Percentiles rank a stretch among this genome's conserved stretches.
Conservation (phyloP, 768 basidiomycete genomes). For the Cystofilobasidium macerans region DNA sequence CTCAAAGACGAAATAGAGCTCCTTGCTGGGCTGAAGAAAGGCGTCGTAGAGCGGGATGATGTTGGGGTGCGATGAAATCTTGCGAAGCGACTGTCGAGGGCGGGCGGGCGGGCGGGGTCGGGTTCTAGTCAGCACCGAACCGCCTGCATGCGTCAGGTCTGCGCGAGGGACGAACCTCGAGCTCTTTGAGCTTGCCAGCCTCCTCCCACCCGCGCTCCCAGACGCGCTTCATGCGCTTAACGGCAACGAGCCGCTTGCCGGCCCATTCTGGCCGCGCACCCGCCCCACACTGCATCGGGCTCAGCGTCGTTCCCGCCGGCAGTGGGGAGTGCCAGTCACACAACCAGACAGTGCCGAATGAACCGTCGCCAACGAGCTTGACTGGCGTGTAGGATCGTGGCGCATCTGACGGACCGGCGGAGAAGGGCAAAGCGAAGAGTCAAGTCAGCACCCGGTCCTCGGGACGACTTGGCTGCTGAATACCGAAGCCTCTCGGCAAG, state of each 20-base stretch:
- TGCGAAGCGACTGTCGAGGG: conserved; percentile 64
- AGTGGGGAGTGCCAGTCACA: conserved; percentile 98
- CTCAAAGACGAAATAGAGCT: conserved; percentile 98
- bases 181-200: conserved; percentile 86
- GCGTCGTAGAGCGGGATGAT: conserved; percentile 99
- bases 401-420: conserved; percentile 23
- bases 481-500: no score
- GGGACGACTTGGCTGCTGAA: no score
- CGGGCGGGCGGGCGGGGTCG: background rate
- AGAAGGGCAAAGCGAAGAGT: background rate
- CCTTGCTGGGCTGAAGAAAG: conserved; percentile 92
- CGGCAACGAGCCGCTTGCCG: conserved; percentile 86
- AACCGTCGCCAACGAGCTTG: conserved; percentile 95
- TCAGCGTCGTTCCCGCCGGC: conserved; percentile 77
- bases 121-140: background rate
- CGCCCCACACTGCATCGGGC: conserved; percentile 90
- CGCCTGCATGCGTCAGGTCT: background rate
- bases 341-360: conserved; percentile 95
- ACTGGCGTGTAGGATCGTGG: conserved; percentile 77
- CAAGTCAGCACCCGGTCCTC: background rate
- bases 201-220: conserved; percentile 99
- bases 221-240: conserved; percentile 95
- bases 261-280: conserved; percentile 87
- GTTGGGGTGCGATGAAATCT: conserved; percentile 88
- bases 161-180: conserved; percentile 40